Percentiles rank a stretch among this genome's conserved stretches.
phyloP scores from a whole-genome alignment of 495 filamentous ascomycete genomes.

The Sordaria brevicollis region DNA sequence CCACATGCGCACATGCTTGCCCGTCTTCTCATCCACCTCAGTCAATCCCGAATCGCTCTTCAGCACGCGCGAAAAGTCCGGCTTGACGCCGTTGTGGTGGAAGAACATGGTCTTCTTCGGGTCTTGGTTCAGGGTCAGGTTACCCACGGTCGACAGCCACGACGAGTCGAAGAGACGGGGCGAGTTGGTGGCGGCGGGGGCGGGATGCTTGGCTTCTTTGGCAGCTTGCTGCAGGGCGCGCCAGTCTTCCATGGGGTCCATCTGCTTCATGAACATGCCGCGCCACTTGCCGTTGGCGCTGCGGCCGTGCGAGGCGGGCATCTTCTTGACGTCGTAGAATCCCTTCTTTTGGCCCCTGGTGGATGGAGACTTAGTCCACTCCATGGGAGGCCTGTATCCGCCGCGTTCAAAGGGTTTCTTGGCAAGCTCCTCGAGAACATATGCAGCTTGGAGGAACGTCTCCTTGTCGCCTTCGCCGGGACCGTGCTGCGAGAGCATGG shows the following conservation, averaged over 20 bases:
- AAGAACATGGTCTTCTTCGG: constrained; percentile 37
- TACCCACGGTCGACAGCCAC: neutral
- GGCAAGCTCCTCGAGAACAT: constrained; percentile 30
- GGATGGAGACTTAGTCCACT: constrained; percentile 2
- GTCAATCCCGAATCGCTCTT: neutral
- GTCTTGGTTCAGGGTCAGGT: constrained; percentile 6
- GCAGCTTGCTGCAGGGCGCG: constrained; percentile 8
- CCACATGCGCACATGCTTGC: constrained; percentile 14
- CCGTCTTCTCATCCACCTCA: constrained; percentile 4
- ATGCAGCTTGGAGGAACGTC: constrained; percentile 48
- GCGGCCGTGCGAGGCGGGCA: constrained; percentile 5
- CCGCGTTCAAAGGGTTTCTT: neutral
- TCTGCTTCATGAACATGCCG: constrained; percentile 15
- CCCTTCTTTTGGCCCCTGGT: constrained; percentile 9
- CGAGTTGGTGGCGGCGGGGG: neutral
- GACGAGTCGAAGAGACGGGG: constrained; percentile 4
- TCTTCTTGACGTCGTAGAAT: constrained; percentile 38
- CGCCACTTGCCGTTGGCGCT: constrained; percentile 3
- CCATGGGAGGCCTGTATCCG: constrained; percentile 1
- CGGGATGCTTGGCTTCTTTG: neutral
- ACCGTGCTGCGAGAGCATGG: constrained; percentile 44
- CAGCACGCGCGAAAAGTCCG: constrained; percentile 31
- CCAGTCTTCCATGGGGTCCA: constrained; percentile 17
- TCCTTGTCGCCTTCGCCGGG: constrained; percentile 57
- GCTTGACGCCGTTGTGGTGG: constrained; percentile 46